Conservation (phyloP, 805 yeast genomes). For the Cyberlindnera misumaiensis region DNA sequence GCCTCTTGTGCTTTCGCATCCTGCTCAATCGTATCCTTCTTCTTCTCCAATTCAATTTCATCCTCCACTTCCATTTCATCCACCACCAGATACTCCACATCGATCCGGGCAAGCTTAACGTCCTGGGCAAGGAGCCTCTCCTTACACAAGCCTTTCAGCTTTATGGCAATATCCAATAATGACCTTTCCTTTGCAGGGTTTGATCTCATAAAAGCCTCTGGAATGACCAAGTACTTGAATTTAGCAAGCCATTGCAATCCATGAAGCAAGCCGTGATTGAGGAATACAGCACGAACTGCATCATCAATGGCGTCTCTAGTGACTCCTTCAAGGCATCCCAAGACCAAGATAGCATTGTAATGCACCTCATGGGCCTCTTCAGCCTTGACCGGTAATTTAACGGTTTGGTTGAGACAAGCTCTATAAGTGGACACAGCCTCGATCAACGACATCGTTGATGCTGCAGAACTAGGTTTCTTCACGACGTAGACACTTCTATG, state of each 20-base stretch:
- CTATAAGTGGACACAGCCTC: conserved; percentile 35
- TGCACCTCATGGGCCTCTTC: conserved; percentile 14
- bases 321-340: conserved; percentile 47
- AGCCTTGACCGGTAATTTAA: neutral
- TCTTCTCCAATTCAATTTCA: neutral
- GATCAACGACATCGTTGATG: conserved; percentile 41
- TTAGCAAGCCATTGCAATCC: conserved; percentile 36
- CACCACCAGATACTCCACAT: conserved; percentile 18
- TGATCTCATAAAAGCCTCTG: conserved; percentile 26
- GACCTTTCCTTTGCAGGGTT: conserved; percentile 36
- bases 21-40: neutral
- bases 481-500: conserved; percentile 62
- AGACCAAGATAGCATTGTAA: conserved; percentile 48
- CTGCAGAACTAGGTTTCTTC: conserved; percentile 23
- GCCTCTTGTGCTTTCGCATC: no score
- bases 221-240: conserved; percentile 37
- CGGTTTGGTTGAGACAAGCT: conserved; percentile 24
- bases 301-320: conserved; percentile 28
- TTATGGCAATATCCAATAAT: conserved; percentile 33
- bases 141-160: conserved; percentile 28
- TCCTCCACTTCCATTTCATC: neutral
- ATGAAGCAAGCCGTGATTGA: conserved; percentile 15
- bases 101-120: conserved; percentile 39
- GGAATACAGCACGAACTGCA: conserved; percentile 21
- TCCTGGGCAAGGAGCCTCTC: conserved; percentile 41